Conservation (phyloP, 495 filamentous ascomycete species). For the Penicillium goetzii region DNA sequence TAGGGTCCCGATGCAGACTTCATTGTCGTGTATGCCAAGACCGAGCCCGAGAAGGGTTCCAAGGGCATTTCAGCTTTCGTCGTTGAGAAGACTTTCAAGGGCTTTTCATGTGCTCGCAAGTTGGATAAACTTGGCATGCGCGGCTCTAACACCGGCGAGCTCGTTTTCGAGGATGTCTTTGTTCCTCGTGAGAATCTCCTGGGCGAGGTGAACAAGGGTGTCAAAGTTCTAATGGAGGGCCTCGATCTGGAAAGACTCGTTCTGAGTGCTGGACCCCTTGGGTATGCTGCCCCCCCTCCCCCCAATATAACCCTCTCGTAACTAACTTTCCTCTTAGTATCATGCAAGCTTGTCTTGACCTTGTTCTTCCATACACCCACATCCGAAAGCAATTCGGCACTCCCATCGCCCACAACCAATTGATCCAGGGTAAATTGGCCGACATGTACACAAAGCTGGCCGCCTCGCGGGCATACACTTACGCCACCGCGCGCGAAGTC, state of each 20-base stretch:
- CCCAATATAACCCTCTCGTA: background rate
- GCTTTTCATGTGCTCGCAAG: constrained; percentile 88
- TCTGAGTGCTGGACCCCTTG: constrained; percentile 85
- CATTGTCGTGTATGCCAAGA: constrained; percentile 95
- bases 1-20: constrained; percentile 88
- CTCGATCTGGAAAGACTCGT: constrained; percentile 93
- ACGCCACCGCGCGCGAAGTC: constrained; percentile 71
- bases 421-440: constrained; percentile 90
- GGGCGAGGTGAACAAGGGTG: constrained; percentile 78
- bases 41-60: constrained; percentile 73
- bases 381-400: constrained; percentile 83
- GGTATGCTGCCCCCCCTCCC: constrained; percentile 44
- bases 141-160: constrained; percentile 93
- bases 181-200: constrained; percentile 82
- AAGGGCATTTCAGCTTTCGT: constrained; percentile 97
- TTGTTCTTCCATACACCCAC: constrained; percentile 88
- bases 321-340: constrained; percentile 55
- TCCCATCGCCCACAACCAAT: constrained; percentile 90
- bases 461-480: constrained; percentile 79
- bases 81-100: constrained; percentile 70
- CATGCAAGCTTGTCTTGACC: constrained; percentile 90
- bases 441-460: constrained; percentile 97
- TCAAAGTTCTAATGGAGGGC: constrained; percentile 93
- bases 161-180: constrained; percentile 91
- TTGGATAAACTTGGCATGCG: constrained; percentile 99